A percentile compares a stretch with the other conserved stretches of the same genome.
These are phyloP conservation scores for Cylindrotheca fusiformis DNA, from an alignment of 108 stramenopile species.

Conservation along the genomic window DNA sequence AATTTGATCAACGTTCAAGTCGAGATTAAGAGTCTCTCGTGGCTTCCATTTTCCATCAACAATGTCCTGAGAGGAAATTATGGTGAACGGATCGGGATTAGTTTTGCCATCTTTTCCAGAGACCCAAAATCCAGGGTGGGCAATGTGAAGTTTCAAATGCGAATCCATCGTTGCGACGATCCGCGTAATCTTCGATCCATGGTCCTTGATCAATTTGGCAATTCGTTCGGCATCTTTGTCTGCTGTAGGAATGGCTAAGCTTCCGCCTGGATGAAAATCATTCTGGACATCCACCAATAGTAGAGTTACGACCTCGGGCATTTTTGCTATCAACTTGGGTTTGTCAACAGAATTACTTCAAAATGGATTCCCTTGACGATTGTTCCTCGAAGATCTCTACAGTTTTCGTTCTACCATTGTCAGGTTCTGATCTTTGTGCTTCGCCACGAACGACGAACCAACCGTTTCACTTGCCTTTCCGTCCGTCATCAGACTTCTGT, in stretches of 20 bases:
- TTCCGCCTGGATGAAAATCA: slow-evolving; percentile 93
- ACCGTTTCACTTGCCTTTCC: too few relatives aligned
- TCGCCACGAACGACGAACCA: too few relatives aligned
- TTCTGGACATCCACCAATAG: slow-evolving; percentile 90
- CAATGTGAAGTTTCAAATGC: slow-evolving; percentile 90
- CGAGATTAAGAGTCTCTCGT: slow-evolving; percentile 5
- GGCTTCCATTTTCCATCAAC: slow-evolving; percentile 65
- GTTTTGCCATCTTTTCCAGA: slow-evolving; percentile 6
- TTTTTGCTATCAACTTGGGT: neutral
- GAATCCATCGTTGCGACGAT: slow-evolving; percentile 90
- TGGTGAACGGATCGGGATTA: slow-evolving; percentile 82
- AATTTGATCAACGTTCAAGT: slow-evolving; percentile 21
- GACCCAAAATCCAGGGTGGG: slow-evolving; percentile 90
- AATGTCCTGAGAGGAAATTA: slow-evolving; percentile 71
- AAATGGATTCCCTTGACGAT: too few relatives aligned
- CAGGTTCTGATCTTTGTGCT: too few relatives aligned
- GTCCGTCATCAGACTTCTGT: too few relatives aligned
- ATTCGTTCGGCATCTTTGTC: slow-evolving; percentile 78
- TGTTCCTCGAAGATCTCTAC: too few relatives aligned
- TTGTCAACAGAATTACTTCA: too few relatives aligned
- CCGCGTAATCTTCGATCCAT: slow-evolving; percentile 53
- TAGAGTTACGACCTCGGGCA: slow-evolving; percentile 61
- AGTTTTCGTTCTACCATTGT: too few relatives aligned
- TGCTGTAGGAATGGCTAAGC: slow-evolving; percentile 86
- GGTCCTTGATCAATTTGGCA: slow-evolving; percentile 52